A percentile compares a stretch with the other conserved stretches of the same genome.
Evolutionary conservation across 305 asterid genomes (phyloP).

Genomic region (Fraxinus nigra): DNA sequence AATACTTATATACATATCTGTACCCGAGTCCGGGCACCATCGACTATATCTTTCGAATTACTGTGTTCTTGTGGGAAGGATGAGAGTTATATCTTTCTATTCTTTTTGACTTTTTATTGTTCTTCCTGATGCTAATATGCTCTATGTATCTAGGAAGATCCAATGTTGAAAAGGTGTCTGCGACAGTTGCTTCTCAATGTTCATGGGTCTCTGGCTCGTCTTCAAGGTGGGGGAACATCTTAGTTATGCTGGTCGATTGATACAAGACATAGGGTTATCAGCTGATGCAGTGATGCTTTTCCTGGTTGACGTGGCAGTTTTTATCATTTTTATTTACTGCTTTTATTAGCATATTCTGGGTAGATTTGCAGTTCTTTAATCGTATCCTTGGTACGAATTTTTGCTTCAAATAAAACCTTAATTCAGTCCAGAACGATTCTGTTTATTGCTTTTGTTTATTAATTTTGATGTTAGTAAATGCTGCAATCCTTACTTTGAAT

Average conservation of each 20-base stretch:
- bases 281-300: neutral
- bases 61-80: neutral
- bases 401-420: neutral
- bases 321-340: neutral
- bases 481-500: neutral
- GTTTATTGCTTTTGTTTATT: neutral
- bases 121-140: neutral
- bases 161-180: slow-evolving; percentile 43
- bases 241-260: slow-evolving; percentile 38
- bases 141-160: slow-evolving; percentile 41
- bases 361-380: neutral
- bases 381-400: neutral
- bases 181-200: slow-evolving; percentile 45
- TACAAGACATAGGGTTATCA: slow-evolving; percentile 8
- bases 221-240: slow-evolving; percentile 45
- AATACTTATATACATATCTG: too few species aligned
- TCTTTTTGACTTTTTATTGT: neutral
- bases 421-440: neutral
- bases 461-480: neutral
- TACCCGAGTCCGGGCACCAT: too few species aligned
- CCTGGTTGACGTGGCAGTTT: neutral
- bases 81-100: neutral
- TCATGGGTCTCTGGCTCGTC: slow-evolving; percentile 33
- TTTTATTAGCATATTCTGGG: neutral
- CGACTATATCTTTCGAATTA: neutral